These are phyloP conservation scores for Xylariaceae sp. DNA, from an alignment of 2,329 filamentous ascomycete genomes.

Conservation along the genomic window DNA sequence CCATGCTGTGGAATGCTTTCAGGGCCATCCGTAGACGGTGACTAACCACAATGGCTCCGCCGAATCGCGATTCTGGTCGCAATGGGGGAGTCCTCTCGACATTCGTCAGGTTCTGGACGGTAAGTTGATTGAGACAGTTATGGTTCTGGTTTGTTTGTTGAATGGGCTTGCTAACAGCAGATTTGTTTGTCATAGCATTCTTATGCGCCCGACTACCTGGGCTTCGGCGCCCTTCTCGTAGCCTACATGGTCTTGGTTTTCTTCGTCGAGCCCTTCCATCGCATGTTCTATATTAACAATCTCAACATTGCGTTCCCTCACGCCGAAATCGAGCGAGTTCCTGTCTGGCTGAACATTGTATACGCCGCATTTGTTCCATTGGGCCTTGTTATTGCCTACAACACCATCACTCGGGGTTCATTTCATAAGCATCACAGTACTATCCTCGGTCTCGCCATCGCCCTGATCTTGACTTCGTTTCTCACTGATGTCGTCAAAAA, in stretches of 20 bases:
- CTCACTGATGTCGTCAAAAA: constrained; percentile 92
- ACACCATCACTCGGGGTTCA: constrained; percentile 55
- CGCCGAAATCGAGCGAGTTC: constrained; percentile 75
- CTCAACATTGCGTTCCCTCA: constrained; percentile 80
- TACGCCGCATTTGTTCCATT: constrained; percentile 73
- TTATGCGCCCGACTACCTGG: constrained; percentile 84
- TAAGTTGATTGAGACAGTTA: constrained; percentile 23
- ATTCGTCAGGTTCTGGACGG: constrained; percentile 44
- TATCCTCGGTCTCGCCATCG: constrained; percentile 72
- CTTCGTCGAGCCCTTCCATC: constrained; percentile 80
- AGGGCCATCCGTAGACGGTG: constrained; percentile 38
- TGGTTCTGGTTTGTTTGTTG: neutral
- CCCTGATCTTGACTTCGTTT: constrained; percentile 70
- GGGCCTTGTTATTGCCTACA: constrained; percentile 59
- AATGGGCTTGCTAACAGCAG: neutral
- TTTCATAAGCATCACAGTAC: constrained; percentile 81
- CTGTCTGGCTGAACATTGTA: constrained; percentile 71
- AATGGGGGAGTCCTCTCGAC: constrained; percentile 27
- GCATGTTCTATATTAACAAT: constrained; percentile 88
- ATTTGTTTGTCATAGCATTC: constrained; percentile 51
- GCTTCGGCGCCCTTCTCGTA: constrained; percentile 63
- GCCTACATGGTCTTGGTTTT: constrained; percentile 64
- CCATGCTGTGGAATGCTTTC: constrained; percentile 36
- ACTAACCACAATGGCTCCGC: constrained; percentile 39
- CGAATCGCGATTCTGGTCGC: constrained; percentile 18